A percentile compares a stretch with the other conserved stretches of the same genome.
Conservation (phyloP, 176 grass and related monocot genomes). For the Musa troglodytarum region DNA sequence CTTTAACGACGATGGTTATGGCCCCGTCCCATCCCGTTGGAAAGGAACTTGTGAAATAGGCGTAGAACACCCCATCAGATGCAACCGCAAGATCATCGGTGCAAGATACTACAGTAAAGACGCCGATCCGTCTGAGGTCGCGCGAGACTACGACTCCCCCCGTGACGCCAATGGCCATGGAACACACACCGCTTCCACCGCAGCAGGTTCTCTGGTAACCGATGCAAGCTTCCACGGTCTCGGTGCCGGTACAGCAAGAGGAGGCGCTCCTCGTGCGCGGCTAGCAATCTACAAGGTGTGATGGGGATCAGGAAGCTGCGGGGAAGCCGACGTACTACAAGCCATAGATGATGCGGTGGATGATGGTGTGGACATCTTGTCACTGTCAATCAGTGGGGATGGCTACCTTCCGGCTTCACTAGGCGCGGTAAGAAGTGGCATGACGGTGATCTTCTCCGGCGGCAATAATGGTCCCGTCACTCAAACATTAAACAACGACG, state of each 20-base stretch:
- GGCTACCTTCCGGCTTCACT: conserved; percentile 38
- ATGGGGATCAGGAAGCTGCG: conserved; percentile 30
- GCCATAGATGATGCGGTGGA: conserved; percentile 61
- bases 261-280: conserved; percentile 52
- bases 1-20: conserved; percentile 53
- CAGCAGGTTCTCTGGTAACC: conserved; percentile 41
- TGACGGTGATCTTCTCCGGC: conserved; percentile 62
- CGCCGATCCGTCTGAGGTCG: not conserved
- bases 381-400: conserved; percentile 41
- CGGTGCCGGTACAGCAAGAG: conserved; percentile 34
- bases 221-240: conserved; percentile 46
- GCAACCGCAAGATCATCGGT: conserved; percentile 61
- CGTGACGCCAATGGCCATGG: conserved; percentile 57
- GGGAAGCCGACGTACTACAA: conserved; percentile 46
- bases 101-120: conserved; percentile 55
- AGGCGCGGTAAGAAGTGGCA: conserved; percentile 44
- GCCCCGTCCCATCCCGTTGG: conserved; percentile 55
- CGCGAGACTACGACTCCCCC: conserved; percentile 34
- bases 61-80: not conserved
- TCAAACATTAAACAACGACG: conserved; percentile 30
- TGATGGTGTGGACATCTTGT: conserved; percentile 68
- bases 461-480: conserved; percentile 50
- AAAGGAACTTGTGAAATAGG: conserved; percentile 43
- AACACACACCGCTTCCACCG: conserved; percentile 61
- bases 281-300: conserved; percentile 50